These are phyloP conservation scores for Xanthoparmelia taractica DNA, from an alignment of 495 filamentous ascomycete species.

Conservation along the genomic window DNA sequence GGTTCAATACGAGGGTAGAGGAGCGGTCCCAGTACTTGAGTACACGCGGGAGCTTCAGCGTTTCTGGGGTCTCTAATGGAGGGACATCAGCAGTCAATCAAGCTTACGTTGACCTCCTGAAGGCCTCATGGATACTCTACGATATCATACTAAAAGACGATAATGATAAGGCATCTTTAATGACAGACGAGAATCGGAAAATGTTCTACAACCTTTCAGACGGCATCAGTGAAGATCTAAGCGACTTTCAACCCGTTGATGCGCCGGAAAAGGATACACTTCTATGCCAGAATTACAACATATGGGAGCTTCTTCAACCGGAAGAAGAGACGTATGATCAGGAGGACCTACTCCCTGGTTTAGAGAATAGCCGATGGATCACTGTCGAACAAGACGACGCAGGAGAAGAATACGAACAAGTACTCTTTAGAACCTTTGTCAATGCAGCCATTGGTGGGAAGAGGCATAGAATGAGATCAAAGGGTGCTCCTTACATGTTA, in stretches of 20 bases:
- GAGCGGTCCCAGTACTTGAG: slow-evolving; percentile 27
- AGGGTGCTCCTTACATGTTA: slow-evolving; percentile 40
- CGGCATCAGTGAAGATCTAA: slow-evolving; percentile 34
- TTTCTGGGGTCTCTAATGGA: slow-evolving; percentile 20
- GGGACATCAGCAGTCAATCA: slow-evolving; percentile 29
- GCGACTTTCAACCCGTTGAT: slow-evolving; percentile 30
- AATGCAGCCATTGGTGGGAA: slow-evolving; percentile 39
- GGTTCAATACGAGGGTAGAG: slow-evolving; percentile 11
- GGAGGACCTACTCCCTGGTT: slow-evolving; percentile 22
- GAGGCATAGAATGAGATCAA: slow-evolving; percentile 34
- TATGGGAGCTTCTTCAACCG: slow-evolving; percentile 36
- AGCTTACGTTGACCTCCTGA: slow-evolving; percentile 38
- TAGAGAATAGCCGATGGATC: slow-evolving; percentile 34
- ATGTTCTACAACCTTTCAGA: slow-evolving; percentile 37
- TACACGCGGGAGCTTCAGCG: slow-evolving; percentile 28
- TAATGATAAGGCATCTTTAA: slow-evolving; percentile 22
- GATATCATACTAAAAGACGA: slow-evolving; percentile 32
- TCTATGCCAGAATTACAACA: slow-evolving; percentile 30
- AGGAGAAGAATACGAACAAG: slow-evolving; percentile 36
- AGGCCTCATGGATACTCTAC: slow-evolving; percentile 40
- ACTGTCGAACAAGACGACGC: slow-evolving; percentile 37
- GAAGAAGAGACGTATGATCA: slow-evolving; percentile 29
- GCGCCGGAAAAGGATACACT: slow-evolving; percentile 29
- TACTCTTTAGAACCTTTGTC: slow-evolving; percentile 37
- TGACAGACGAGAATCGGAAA: slow-evolving; percentile 37